Evolutionary conservation across 2,329 filamentous ascomycete species (phyloP), one percentile per base, ranked within the genome.

Genomic region (Penicillium sp.): DNA sequence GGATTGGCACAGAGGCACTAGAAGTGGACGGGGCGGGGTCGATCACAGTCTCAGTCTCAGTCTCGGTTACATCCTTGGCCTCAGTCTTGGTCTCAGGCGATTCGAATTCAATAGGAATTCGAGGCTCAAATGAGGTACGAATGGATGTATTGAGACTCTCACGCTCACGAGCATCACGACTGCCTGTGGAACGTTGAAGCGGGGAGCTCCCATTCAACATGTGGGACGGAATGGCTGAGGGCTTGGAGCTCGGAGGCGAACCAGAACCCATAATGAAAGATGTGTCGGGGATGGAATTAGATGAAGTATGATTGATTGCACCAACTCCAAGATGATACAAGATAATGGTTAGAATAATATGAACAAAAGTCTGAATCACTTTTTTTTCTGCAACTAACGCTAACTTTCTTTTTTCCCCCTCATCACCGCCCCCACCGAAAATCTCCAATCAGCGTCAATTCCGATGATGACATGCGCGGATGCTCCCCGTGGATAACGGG

Each of bases 121-220:
- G 67, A 26, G 70, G 75, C 30, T 75, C 74, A 68, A 83, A 84
- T 13, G 83, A 85, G 7, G 78, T 79, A 61, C 80, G 74, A 56
- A 87, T 86, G 23, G 84, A 81, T 16, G 81, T 78, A 62, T 79
- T 81, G 50, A 85, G 76, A 52, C 73, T 80, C 49, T 86, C 82
- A 30, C 82, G 74, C 64, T 86, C 83, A 61, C 78, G 75, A 40
- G 75, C 75, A 65, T 80, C 83, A 53, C 79, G 75, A 35, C 73
- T 73, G 55, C 78, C 74, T 14, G 76, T 74, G 10, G 76, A 71
- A 30, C 27, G 46, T 43, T 81, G 75, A 32, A 83, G 76, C 43
- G 81, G 78, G 49, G 76, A 79, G 53, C 76, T 74, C 48, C 81
- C 82, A 67, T 85, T 84, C 45, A 80, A 63, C 54, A 86, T 72